Conservation (phyloP, 495 filamentous ascomycete genomes). For the Xylaria castorea region DNA sequence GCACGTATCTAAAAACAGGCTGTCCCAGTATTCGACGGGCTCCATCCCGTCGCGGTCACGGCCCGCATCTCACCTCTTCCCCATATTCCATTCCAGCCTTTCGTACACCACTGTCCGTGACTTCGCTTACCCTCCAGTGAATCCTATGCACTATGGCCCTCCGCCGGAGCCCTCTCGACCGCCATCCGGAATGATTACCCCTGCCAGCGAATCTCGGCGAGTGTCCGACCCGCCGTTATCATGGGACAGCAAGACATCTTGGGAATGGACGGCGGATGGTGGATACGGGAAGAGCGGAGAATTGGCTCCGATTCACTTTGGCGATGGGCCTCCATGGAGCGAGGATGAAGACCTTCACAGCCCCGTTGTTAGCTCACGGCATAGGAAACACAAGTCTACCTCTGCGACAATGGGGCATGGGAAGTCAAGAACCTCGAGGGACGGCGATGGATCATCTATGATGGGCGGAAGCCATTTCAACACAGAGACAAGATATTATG, state of each 20-base stretch:
- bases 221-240: constrained; percentile 79
- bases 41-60: constrained; percentile 75
- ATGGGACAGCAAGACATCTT: constrained; percentile 64
- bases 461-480: constrained; percentile 53
- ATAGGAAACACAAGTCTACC: constrained; percentile 84
- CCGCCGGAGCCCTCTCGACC: constrained; percentile 72
- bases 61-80: constrained; percentile 77
- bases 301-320: constrained; percentile 84
- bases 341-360: constrained; percentile 96
- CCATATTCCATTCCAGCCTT: constrained; percentile 86
- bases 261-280: constrained; percentile 57
- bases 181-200: constrained; percentile 80
- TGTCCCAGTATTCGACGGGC: constrained; percentile 72
- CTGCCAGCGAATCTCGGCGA: constrained; percentile 79
- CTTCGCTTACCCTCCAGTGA: constrained; percentile 85
- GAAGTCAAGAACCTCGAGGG: constrained; percentile 51
- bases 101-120: constrained; percentile 89
- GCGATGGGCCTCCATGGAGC: constrained; percentile 93
- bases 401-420: constrained; percentile 50
- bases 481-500: constrained; percentile 67
- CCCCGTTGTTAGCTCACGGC: constrained; percentile 78
- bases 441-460: constrained; percentile 49
- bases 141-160: constrained; percentile 94
- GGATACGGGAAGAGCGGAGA: constrained; percentile 61
- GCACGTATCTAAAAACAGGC: constrained; percentile 72